A percentile compares a stretch with the other conserved stretches of the same genome.
phyloP scores from a whole-genome alignment of 805 yeast species.

The Monosporozyma aquatica region DNA sequence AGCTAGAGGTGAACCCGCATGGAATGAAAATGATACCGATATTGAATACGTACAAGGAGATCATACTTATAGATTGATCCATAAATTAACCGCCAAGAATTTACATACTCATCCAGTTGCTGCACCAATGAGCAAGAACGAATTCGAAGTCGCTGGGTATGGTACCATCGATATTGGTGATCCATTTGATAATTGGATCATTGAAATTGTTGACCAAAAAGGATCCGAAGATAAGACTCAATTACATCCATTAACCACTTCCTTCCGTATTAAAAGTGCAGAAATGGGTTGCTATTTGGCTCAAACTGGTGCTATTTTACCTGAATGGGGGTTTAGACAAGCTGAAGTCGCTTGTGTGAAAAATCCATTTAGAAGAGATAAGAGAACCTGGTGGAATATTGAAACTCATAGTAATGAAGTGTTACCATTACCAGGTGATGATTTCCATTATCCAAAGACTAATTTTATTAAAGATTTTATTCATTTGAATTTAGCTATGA shows the following conservation, averaged over 20 bases:
- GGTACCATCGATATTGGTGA: constrained; percentile 68
- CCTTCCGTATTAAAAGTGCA: constrained; percentile 58
- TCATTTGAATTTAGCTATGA: constrained; percentile 74
- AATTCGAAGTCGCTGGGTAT: constrained; percentile 81
- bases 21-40: constrained; percentile 22
- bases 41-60: constrained; percentile 45
- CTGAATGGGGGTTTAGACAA: constrained; percentile 85
- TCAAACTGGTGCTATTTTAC: constrained; percentile 58
- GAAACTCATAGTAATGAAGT: constrained; percentile 56
- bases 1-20: constrained; percentile 35
- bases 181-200: constrained; percentile 77
- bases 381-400: constrained; percentile 84
- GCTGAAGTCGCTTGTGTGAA: constrained; percentile 66
- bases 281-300: constrained; percentile 67
- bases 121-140: constrained; percentile 63
- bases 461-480: constrained; percentile 66
- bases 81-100: constrained; percentile 59
- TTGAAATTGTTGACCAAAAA: constrained; percentile 64
- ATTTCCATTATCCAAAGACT: constrained; percentile 51
- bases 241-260: constrained; percentile 66
- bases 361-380: constrained; percentile 60
- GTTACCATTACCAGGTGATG: constrained; percentile 44
- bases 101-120: constrained; percentile 78
- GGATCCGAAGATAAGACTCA: constrained; percentile 41
- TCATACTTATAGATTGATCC: constrained; percentile 61